Base-by-base conservation (phyloP, 768 basidiomycete genomes). In the Calocybe cyanea region DNA sequence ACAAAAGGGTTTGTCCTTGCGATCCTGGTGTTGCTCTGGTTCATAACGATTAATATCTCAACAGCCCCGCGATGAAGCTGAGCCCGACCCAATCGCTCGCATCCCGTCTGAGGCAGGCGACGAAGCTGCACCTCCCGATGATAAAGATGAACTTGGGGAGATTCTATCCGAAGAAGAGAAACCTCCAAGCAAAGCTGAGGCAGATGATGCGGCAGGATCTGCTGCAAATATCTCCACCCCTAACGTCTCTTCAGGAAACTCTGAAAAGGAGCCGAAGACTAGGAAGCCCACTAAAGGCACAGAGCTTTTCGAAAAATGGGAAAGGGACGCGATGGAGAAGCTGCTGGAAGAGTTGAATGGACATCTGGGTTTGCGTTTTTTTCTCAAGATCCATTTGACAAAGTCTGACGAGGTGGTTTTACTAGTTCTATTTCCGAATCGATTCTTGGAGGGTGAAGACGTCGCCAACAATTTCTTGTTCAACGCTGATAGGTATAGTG, bases 361-460 rank as follows among this genome's bases (percentile, higher is more conserved):
- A 0, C 91, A 94, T 62, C 70, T 99, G 21, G 93, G 94, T 92
- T 58, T 56, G 80, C 53, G 17, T 11, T 28, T 28, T 28, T 5
- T 28, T n/a, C 15, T 1, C 21, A 19, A 14, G 3, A 14, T 38
- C 20, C 30, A 52, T 8, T 48, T 30, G 35, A 19, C 37, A n/a
- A 15, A 15, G 2, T 2, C 43, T 35, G n/a, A 44, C 21, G 33
- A 41, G 34, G 2, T 3, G 15, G 1, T 31, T 8, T n/a, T 31
- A 30, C n/a, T 44, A 95, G 94, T 97, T 31, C 44, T 90, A 9
- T 88, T 88, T 66, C 83, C 94, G 2, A 87, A 74, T 13, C 80
- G 83, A 9, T 97, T 97, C 69, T 59, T 98, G 49, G 94, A 97
- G 64, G 87, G 81, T n/a, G 94, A 97, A 65, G 92, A 95, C 59